These are phyloP conservation scores for Globisporangium orthogonon DNA, from an alignment of 352 stramenopile genomes.

Conservation along the genomic window DNA sequence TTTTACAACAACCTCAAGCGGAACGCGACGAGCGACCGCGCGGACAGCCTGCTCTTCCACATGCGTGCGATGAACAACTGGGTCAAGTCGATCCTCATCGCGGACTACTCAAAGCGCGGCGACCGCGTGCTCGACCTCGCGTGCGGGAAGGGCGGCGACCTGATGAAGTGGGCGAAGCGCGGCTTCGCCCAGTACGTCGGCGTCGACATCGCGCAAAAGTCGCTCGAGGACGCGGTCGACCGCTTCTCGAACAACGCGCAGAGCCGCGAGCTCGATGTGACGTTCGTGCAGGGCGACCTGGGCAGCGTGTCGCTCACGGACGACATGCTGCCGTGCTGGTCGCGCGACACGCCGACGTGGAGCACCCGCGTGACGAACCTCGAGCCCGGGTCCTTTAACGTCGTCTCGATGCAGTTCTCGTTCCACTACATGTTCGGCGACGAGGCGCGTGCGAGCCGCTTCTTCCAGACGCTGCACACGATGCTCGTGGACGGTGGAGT, in stretches of 20 bases:
- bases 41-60: constrained; percentile 93
- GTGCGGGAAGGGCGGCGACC: constrained; percentile 97
- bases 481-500: constrained; percentile 91
- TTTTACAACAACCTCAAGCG: constrained; percentile 87
- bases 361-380: constrained; percentile 43
- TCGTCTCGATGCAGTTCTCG: constrained; percentile 98
- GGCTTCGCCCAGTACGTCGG: constrained; percentile 94
- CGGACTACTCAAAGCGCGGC: constrained; percentile 75
- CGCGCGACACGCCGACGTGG: constrained; percentile 39
- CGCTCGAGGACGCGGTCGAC: constrained; percentile 91
- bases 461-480: constrained; percentile 92
- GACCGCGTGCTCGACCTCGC: constrained; percentile 95
- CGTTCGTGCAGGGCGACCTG: constrained; percentile 77
- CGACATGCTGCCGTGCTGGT: constrained; percentile 71
- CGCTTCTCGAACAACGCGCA: constrained; percentile 70
- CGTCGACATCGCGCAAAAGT: constrained; percentile 97
- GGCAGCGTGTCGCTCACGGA: constrained; percentile 59
- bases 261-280: constrained; percentile 62
- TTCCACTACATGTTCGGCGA: constrained; percentile 99
- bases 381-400: constrained; percentile 79
- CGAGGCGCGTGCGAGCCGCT: constrained; percentile 81
- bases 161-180: constrained; percentile 95
- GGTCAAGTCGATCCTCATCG: constrained; percentile 96
- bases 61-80: constrained; percentile 98
- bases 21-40: constrained; percentile 62